Base-by-base conservation (phyloP, 2,329 filamentous ascomycete genomes). In the Thielaviopsis populi region DNA sequence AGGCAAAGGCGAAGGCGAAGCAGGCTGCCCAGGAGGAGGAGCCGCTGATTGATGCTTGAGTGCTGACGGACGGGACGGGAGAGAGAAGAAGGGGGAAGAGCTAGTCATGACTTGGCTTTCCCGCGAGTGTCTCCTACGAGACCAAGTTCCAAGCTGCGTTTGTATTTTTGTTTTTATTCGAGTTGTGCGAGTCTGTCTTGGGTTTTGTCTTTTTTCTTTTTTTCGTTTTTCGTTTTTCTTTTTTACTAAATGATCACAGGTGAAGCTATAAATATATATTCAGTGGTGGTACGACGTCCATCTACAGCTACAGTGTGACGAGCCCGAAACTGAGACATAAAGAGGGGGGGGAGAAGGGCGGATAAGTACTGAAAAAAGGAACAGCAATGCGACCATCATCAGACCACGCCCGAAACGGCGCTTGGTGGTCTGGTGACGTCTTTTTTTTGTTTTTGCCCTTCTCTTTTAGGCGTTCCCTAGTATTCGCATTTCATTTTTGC, bases 31-130 rank as follows among this genome's bases (percentile, higher is more conserved):
- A 75, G 69, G 71, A 74, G 68, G 79, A 83, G 71, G 81, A 80
- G 74, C 83, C 83, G 74, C 74, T 85, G 68, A 82, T 85, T 72
- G 82, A 85, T 70, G 79, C 81, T 71, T 84, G 72, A 74, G 53
- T 48, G 40, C n/a, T 41, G 22, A 30, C 40, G 10, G 46, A 40
- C 40, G 27, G 17, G 24, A 58, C 40, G 10, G 46, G 48, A 48
- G 27, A 22, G 24, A 58, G 33, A 40, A 19, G 40, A 53, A 27
- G 53, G 30, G 53, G 30, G 30, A 56, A 27, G 22, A 58, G 30
- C 22, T 10, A 30, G 30, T 19, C 53, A 22, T 33, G 48, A 56
- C 13, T 13, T 33, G 30, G 6, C 27, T 33, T 27, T 50, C 22
- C 19, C 46, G 11, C 46, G 19, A 27, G 22, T n/a, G 53, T 56